These are phyloP conservation scores for Cercospora beticola DNA, from an alignment of 2,329 filamentous ascomycete genomes.

Conservation along the genomic window DNA sequence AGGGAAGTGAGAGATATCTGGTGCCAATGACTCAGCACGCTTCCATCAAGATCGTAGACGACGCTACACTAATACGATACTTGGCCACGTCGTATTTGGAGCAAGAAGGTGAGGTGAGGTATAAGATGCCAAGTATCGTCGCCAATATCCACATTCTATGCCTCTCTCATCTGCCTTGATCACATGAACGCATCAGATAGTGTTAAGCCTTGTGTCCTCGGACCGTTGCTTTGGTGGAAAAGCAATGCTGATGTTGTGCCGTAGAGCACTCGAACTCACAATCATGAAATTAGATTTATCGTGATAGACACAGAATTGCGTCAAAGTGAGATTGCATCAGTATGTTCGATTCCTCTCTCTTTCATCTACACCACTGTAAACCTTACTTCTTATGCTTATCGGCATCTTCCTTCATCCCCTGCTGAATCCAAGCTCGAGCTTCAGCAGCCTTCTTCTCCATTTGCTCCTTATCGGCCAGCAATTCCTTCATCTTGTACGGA, in stretches of 20 bases:
- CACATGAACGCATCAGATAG: background rate
- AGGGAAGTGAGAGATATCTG: background rate
- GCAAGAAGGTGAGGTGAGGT: background rate
- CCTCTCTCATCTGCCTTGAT: background rate
- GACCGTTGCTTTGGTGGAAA: background rate
- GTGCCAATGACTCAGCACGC: background rate
- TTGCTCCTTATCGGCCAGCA: constrained; percentile 57
- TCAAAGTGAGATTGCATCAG: background rate
- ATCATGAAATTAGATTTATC: background rate
- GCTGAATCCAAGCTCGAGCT: constrained; percentile 63
- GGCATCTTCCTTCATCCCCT: constrained; percentile 67
- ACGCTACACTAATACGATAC: background rate
- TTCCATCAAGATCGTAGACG: background rate
- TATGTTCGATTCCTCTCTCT: background rate
- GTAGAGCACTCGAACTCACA: background rate
- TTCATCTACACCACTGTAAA: background rate
- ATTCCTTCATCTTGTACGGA: constrained; percentile 60
- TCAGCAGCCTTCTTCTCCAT: constrained; percentile 55
- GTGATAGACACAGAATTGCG: background rate
- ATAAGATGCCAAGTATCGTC: background rate
- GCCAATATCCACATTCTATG: background rate
- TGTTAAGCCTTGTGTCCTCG: background rate
- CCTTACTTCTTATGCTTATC: constrained; percentile 43
- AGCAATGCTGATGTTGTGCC: background rate
- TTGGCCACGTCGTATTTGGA: background rate